Conservation (phyloP, 148 eudicot species). For the Cornus florida region DNA sequence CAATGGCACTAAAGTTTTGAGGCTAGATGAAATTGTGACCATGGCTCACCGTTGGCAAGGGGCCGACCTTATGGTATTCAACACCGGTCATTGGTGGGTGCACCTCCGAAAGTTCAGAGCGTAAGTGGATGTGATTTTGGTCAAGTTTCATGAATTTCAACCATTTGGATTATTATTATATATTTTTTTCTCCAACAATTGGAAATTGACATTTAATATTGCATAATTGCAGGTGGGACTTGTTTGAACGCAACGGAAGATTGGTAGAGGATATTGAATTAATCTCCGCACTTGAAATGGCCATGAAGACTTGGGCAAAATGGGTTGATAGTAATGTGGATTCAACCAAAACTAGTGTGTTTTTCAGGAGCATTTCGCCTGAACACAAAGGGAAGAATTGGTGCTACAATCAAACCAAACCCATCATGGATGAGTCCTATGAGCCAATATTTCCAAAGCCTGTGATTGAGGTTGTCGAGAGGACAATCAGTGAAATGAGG, state of each 20-base stretch:
- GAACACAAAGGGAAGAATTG: constrained; percentile 37
- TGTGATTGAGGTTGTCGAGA: constrained; percentile 23
- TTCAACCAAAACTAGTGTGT: constrained; percentile 37
- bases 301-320: constrained; percentile 48
- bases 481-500: constrained; percentile 19
- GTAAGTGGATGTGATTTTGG: constrained; percentile 23
- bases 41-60: constrained; percentile 41
- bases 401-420: constrained; percentile 50
- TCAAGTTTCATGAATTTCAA: not conserved
- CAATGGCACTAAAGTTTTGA: constrained; percentile 34
- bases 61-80: constrained; percentile 59
- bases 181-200: too few relatives aligned
- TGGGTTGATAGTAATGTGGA: constrained; percentile 41
- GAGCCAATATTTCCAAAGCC: constrained; percentile 21
- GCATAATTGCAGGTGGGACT: constrained; percentile 46
- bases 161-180: not conserved
- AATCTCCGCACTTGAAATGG: constrained; percentile 37
- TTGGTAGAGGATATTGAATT: constrained; percentile 31
- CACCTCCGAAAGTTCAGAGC: constrained; percentile 34
- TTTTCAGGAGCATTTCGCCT: constrained; percentile 51
- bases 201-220: not conserved
- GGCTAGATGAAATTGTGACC: constrained; percentile 34
- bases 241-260: constrained; percentile 28
- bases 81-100: constrained; percentile 69
- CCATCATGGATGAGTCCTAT: constrained; percentile 38